Evolutionary conservation across 805 yeast genomes (phyloP).

Genomic region (Ogataea polymorpha): DNA sequence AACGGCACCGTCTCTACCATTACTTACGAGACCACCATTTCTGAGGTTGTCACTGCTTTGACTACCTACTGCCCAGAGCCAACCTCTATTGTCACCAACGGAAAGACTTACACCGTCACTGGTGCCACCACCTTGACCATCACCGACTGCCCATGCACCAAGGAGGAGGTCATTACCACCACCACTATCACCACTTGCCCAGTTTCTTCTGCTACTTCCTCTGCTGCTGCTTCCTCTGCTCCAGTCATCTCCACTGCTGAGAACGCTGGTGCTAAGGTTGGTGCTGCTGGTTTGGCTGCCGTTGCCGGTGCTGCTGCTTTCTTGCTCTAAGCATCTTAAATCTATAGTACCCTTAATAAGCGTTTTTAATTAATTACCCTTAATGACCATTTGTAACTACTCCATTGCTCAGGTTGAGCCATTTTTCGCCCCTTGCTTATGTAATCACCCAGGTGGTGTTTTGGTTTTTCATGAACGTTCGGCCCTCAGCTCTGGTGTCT

Average conservation of each 20-base stretch:
- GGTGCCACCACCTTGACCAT: conserved; percentile 78
- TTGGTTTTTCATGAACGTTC: conserved; percentile 1
- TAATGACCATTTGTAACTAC: background rate
- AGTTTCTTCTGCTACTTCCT: conserved; percentile 13
- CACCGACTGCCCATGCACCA: conserved; percentile 85
- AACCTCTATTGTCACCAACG: conserved; percentile 63
- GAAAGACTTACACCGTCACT: conserved; percentile 70
- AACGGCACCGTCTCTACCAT: conserved; percentile 46
- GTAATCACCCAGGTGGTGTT: background rate
- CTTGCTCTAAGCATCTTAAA: conserved; percentile 30
- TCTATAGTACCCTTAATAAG: conserved; percentile 8
- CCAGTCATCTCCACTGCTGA: conserved; percentile 25
- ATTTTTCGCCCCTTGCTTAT: background rate
- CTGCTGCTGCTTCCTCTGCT: conserved; percentile 18
- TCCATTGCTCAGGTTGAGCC: background rate
- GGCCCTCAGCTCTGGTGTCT: conserved; percentile 3
- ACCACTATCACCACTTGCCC: conserved; percentile 23
- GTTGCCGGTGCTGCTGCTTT: conserved; percentile 39
- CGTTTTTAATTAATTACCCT: background rate
- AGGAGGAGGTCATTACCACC: conserved; percentile 29
- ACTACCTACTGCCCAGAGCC: conserved; percentile 83
- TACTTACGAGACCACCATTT: conserved; percentile 41
- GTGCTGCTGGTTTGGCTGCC: conserved; percentile 39
- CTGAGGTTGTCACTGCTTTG: conserved; percentile 62
- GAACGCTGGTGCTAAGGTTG: conserved; percentile 36